Percentiles rank a stretch among this genome's conserved stretches.
Evolutionary conservation across 805 yeast genomes (phyloP).

Genomic region (Scheffersomyces coipomensis): DNA sequence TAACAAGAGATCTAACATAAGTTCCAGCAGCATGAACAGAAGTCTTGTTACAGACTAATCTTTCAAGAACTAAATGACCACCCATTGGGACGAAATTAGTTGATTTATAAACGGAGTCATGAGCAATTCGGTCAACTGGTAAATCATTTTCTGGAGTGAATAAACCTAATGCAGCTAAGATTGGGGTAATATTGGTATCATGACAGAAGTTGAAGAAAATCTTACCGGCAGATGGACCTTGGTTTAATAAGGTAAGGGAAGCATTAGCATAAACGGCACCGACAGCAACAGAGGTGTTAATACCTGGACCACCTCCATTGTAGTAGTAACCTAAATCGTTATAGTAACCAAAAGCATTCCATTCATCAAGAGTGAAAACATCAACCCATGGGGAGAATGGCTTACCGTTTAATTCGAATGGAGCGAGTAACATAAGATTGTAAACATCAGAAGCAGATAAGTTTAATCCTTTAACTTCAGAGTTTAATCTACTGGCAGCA

Average conservation of each 20-base stretch:
- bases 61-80: slow-evolving; percentile 38
- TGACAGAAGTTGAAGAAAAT: slow-evolving; percentile 76
- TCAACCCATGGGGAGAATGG: slow-evolving; percentile 69
- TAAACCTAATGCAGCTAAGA: slow-evolving; percentile 64
- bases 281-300: slow-evolving; percentile 52
- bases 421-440: slow-evolving; percentile 60
- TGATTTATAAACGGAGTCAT: slow-evolving; percentile 39
- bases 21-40: slow-evolving; percentile 12
- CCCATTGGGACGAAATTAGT: slow-evolving; percentile 39
- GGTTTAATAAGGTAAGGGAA: slow-evolving; percentile 46
- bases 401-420: slow-evolving; percentile 68
- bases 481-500: slow-evolving; percentile 9
- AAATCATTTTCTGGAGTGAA: slow-evolving; percentile 41
- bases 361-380: slow-evolving; percentile 67
- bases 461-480: slow-evolving; percentile 50
- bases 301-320: slow-evolving; percentile 57
- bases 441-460: slow-evolving; percentile 53
- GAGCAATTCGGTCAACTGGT: slow-evolving; percentile 40
- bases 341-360: slow-evolving; percentile 58
- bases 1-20: slow-evolving; percentile 37
- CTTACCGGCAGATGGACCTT: slow-evolving; percentile 40
- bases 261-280: slow-evolving; percentile 58
- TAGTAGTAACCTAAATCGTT: slow-evolving; percentile 61
- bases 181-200: slow-evolving; percentile 65
- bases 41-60: slow-evolving; percentile 24